A percentile compares a stretch with the other conserved stretches of the same genome.
Evolutionary conservation across 495 filamentous ascomycete genomes (phyloP).

Genomic region (Penicillium psychrofluorescens): DNA sequence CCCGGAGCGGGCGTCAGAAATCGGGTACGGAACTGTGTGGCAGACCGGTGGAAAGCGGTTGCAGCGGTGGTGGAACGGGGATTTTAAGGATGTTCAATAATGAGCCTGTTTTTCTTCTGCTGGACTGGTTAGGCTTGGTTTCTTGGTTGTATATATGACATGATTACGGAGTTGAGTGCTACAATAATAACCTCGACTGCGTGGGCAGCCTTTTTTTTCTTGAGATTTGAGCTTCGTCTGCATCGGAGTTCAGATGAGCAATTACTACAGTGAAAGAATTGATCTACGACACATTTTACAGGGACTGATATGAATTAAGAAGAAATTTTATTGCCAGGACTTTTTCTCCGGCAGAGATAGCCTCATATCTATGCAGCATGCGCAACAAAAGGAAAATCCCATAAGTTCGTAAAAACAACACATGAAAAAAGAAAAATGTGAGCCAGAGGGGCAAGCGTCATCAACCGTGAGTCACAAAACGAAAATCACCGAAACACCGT

Average conservation of each 20-base stretch:
- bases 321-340: slow-evolving; percentile 17
- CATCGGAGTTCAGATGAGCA: no score
- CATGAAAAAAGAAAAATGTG: slow-evolving; percentile 41
- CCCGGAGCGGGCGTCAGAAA: slow-evolving; percentile 25
- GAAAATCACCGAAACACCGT: slow-evolving; percentile 21
- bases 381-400: slow-evolving; percentile 34
- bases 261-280: no score
- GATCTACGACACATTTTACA: neutral
- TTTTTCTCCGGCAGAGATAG: slow-evolving; percentile 26
- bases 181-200: no score
- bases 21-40: slow-evolving; percentile 22
- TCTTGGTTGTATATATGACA: no score
- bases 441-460: slow-evolving; percentile 44
- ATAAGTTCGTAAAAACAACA: slow-evolving; percentile 46
- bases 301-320: slow-evolving; percentile 11
- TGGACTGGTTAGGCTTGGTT: no score
- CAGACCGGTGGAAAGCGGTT: slow-evolving; percentile 25
- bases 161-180: no score
- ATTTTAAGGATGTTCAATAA: slow-evolving; percentile 27
- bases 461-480: slow-evolving; percentile 24
- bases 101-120: neutral
- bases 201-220: no score
- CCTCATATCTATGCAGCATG: slow-evolving; percentile 40
- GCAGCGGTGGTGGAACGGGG: slow-evolving; percentile 39
- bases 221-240: no score